phyloP scores from a whole-genome alignment of 2,329 filamentous ascomycete genomes.

The Chalara sp. region DNA sequence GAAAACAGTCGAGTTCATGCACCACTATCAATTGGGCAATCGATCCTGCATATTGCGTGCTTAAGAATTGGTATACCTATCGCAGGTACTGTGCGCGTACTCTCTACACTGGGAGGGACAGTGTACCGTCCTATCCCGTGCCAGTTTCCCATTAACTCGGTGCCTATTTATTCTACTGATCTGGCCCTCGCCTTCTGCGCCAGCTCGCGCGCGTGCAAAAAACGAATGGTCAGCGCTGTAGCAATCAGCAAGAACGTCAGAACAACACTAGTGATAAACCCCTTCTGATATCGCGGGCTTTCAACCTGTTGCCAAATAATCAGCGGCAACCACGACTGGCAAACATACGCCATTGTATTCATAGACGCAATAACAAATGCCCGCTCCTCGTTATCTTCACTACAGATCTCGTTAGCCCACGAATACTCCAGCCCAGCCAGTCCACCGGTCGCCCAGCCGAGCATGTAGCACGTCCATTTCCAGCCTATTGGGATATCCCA shows the following conservation, averaged over 20 bases:
- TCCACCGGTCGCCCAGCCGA: not conserved
- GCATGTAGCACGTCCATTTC: not conserved
- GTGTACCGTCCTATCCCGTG: no score
- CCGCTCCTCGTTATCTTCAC: constrained; percentile 53
- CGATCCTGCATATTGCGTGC: no score
- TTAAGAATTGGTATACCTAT: no score
- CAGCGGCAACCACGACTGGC: constrained; percentile 61
- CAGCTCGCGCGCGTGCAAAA: constrained; percentile 8
- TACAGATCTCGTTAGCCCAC: constrained; percentile 47
- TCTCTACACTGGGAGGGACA: no score
- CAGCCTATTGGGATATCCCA: not conserved
- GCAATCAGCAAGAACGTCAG: constrained; percentile 31
- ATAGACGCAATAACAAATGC: constrained; percentile 58
- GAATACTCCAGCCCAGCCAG: not conserved
- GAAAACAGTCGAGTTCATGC: no score
- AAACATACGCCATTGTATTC: constrained; percentile 62
- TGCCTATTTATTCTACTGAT: no score
- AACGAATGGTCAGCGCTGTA: constrained; percentile 6
- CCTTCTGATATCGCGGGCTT: constrained; percentile 53
- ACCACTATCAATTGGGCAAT: no score
- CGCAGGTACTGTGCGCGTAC: no score
- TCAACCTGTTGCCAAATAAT: constrained; percentile 60
- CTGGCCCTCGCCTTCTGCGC: no score
- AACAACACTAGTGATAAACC: constrained; percentile 48
- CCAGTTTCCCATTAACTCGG: no score